Conservation (phyloP, 495 filamentous ascomycete genomes). For the Parachaetomium inaequale region DNA sequence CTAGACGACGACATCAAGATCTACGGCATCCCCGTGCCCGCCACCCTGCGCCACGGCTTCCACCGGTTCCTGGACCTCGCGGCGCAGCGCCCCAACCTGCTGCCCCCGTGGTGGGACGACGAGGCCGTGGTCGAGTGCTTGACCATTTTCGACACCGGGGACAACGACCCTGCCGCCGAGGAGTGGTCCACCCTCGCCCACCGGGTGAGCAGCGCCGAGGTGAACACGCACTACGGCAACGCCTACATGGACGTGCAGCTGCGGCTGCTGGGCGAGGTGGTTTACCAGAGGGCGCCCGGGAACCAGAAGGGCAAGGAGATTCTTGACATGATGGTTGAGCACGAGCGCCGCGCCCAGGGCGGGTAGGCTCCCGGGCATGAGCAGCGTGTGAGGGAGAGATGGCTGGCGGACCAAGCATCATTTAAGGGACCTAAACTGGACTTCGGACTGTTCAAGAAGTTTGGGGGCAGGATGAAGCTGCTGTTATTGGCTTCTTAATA, state of each 20-base stretch:
- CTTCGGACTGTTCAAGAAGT: too few species aligned
- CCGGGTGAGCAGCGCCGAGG: slow-evolving; percentile 34
- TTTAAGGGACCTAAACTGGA: too few species aligned
- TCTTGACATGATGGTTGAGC: too few species aligned
- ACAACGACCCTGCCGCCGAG: too few species aligned
- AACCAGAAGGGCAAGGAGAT: slow-evolving; percentile 3
- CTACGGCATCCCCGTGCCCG: slow-evolving; percentile 17
- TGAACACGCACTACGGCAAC: slow-evolving; percentile 41
- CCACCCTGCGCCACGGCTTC: slow-evolving; percentile 31
- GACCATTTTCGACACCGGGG: slow-evolving; percentile 23
- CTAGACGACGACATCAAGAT: slow-evolving; percentile 39
- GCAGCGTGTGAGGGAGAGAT: too few species aligned
- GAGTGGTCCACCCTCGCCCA: too few species aligned
- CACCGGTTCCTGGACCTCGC: slow-evolving; percentile 19
- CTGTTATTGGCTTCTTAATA: too few species aligned
- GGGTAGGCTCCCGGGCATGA: too few species aligned
- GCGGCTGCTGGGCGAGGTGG: slow-evolving; percentile 27
- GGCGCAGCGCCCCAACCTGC: slow-evolving; percentile 19
- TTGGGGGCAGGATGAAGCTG: too few species aligned
- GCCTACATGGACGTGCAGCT: slow-evolving; percentile 44
- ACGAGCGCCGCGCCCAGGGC: too few species aligned
- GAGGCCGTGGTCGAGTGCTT: slow-evolving; percentile 32
- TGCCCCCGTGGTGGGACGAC: slow-evolving; percentile 45
- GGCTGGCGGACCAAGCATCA: too few species aligned
- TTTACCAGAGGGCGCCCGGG: slow-evolving; percentile 14